These are phyloP conservation scores for Trichoderma gamsii DNA, from an alignment of 495 filamentous ascomycete genomes.

Conservation along the genomic window DNA sequence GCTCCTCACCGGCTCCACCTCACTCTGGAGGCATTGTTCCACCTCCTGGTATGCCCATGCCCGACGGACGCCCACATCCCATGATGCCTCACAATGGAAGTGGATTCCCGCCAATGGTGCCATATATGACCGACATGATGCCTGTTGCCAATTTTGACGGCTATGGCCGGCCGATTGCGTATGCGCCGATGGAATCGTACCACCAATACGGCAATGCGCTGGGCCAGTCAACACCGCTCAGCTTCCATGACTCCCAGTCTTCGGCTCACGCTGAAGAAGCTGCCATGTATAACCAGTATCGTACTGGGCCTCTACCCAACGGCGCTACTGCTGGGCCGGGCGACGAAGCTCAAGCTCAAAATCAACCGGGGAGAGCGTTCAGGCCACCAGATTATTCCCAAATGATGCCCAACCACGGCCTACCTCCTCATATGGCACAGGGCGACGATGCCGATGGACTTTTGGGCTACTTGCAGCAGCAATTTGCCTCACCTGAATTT, in stretches of 20 bases:
- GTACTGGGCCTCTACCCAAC: slow-evolving; percentile 20
- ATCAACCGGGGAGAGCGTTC: neutral
- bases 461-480: slow-evolving; percentile 31
- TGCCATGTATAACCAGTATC: slow-evolving; percentile 25
- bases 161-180: slow-evolving; percentile 10
- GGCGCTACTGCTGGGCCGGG: neutral
- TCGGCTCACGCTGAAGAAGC: slow-evolving; percentile 35
- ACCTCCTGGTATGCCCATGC: slow-evolving; percentile 13
- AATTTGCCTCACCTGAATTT: slow-evolving; percentile 37
- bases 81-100: slow-evolving; percentile 5
- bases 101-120: slow-evolving; percentile 12
- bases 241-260: slow-evolving; percentile 49
- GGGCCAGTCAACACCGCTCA: slow-evolving; percentile 46
- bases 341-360: neutral
- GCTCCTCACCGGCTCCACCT: slow-evolving; percentile 16
- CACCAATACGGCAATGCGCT: slow-evolving; percentile 32
- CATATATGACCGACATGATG: slow-evolving; percentile 1
- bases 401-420: slow-evolving; percentile 10
- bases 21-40: slow-evolving; percentile 16
- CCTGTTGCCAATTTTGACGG: slow-evolving; percentile 1
- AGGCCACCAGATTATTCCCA: neutral
- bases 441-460: slow-evolving; percentile 33
- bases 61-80: slow-evolving; percentile 10
- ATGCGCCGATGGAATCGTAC: slow-evolving; percentile 27
- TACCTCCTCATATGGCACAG: slow-evolving; percentile 23